Evolutionary conservation across 331 rosid species (phyloP).

Genomic region (Malus hybrid): DNA sequence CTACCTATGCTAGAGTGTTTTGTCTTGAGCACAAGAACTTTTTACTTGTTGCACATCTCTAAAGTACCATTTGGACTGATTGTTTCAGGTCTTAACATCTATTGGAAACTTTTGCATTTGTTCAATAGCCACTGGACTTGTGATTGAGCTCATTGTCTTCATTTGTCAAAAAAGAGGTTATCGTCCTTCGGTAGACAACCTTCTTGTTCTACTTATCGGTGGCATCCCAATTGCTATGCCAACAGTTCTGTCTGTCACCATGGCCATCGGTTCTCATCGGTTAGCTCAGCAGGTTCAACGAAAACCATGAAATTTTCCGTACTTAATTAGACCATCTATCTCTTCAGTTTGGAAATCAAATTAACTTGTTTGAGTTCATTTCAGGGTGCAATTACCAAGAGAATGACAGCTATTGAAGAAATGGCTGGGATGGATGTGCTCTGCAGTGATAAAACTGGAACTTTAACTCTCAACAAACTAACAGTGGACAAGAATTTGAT

Average conservation of each 20-base stretch:
- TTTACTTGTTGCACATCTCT: neutral
- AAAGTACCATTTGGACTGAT: neutral
- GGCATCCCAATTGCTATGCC: constrained; percentile 80
- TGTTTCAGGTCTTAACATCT: constrained; percentile 25
- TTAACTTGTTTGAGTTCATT: neutral
- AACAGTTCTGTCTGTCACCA: constrained; percentile 60
- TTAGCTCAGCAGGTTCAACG: constrained; percentile 34
- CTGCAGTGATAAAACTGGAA: constrained; percentile 75
- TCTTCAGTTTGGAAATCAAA: neutral
- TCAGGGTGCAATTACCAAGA: constrained; percentile 61
- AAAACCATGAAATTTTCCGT: neutral
- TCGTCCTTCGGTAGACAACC: constrained; percentile 58
- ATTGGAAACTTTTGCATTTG: constrained; percentile 70
- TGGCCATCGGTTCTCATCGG: constrained; percentile 75
- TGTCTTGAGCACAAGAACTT: neutral
- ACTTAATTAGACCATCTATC: neutral
- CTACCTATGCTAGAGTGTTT: neutral
- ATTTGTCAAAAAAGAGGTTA: constrained; percentile 7
- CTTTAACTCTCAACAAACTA: constrained; percentile 44
- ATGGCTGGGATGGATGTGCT: constrained; percentile 63
- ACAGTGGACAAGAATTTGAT: constrained; percentile 25
- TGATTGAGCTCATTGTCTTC: constrained; percentile 42
- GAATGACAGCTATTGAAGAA: constrained; percentile 69
- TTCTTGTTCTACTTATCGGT: constrained; percentile 61
- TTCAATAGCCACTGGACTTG: constrained; percentile 49